Evolutionary conservation across 805 yeast species (phyloP), one percentile per base, ranked within the genome.

Genomic region (Hanseniaspora jakobsenii): DNA sequence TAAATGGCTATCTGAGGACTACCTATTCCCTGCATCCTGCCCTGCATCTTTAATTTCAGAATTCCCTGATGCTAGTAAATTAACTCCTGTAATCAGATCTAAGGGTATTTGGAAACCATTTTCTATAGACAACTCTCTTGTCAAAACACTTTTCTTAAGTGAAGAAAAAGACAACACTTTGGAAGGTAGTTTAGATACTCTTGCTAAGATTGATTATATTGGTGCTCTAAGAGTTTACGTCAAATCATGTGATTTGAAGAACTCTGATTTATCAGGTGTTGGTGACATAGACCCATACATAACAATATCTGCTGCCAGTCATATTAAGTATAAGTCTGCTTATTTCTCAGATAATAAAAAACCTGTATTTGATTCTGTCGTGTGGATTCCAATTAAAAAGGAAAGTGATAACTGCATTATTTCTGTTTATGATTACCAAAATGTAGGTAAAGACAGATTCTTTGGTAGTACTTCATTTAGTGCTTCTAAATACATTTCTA

Each of bases 271-370:
- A 52, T 81, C 79, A 52, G 69, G 77, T 13, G 71, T 80, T 40
- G 89, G 91, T 46, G 73, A 71, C 47, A 76, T 81, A 53, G 87
- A 82, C 60, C 91, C 93, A 4, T 81, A 80, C 53, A 75, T 78
- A 31, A 69, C 72, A 48, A 67, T 81, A 8, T 54, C 72, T 29
- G 59, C 74, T 47, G 75, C 77, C 53, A 81, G 80, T 51, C 72
- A 72, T 55, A 55, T 72, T 31, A 69, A 67, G 49, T 79, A 70
- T 44, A 68, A 66, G 50, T 76, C 91, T 2, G 56, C 63, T 1
- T 72, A 72, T 45, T 71, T 71, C 51, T 71, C 75, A 10, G 69
- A 73, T 38, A 67, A 75, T 1, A 55, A 67, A 27, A 64, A 73
- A 47, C 87, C 89, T 2, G 52, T 55, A n/a, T 82, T 71, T 60